Evolutionary conservation across 2,329 filamentous ascomycete genomes (phyloP), one percentile per base, ranked within the genome.

Genomic region (Neonectria punicea): DNA sequence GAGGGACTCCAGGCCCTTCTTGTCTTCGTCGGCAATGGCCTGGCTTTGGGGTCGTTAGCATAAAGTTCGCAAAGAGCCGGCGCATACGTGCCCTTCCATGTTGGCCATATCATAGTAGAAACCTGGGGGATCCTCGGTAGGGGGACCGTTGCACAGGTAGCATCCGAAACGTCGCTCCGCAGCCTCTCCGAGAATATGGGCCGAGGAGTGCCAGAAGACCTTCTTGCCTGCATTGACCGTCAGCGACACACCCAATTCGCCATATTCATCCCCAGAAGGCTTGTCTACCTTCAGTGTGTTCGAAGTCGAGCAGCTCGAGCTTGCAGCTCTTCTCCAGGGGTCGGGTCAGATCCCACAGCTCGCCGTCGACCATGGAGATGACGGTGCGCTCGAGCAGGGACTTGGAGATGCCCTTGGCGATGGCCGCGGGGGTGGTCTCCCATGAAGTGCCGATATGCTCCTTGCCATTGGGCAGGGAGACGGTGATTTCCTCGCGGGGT

Each of bases 161-260:
- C 95, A 98, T 65, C 94, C 93, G 77, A 94, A 99, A 74, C 94
- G 88, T 76, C 92, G 88, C 82, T 99, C 96, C 54, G 92, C 92
- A 65, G 94, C 94, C 81, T 98, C 96, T 72, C 96, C 96, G n/a
- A 99, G 88, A 70, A 97, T 91, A 79, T 99, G 96, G 49, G 96
- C 96, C 74, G 92, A 95, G 20, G 93, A 97, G 81, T 98, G 96
- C 95, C 95, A 99, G 83, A 98, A 99, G 61, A 98, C 95, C 79
- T 93, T 93, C 83, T 96, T 94, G 75, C 93, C 95, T 81, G 58
- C 4, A 32, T 20, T 51, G 13, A 18, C 32, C 50, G 51, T 67
- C 43, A 65, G 64, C 14, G 10, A 25, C 16, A 28, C 11, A 30
- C 11, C 11, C 22, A 53, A 10, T n/a, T 39, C 6, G 9, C 25